phyloP scores from a whole-genome alignment of 495 filamentous ascomycete genomes.

The Neurospora sp. region DNA sequence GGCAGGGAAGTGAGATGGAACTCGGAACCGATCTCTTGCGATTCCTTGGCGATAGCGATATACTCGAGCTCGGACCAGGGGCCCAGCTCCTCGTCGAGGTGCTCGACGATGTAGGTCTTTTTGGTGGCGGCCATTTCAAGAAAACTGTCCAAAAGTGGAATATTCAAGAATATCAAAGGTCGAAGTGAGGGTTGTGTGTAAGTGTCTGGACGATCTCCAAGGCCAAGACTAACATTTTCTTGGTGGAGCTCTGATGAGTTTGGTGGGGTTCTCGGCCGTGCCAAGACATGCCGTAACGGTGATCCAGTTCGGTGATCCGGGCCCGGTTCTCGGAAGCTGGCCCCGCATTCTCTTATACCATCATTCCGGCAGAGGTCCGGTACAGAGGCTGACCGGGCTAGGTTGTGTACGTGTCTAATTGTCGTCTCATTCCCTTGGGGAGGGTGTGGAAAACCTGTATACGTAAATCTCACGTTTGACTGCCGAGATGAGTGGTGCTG shows the following conservation, averaged over 20 bases:
- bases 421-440: background rate
- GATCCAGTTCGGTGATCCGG: background rate
- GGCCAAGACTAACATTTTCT: background rate
- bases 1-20: constrained; percentile 86
- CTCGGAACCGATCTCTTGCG: constrained; percentile 49
- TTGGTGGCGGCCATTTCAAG: constrained; percentile 6
- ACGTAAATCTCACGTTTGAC: background rate
- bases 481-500: background rate
- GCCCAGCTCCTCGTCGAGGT: constrained; percentile 88
- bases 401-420: background rate
- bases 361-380: background rate
- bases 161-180: background rate
- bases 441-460: background rate
- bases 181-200: background rate
- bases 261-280: background rate
- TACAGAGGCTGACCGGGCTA: background rate
- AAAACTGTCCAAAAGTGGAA: background rate
- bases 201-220: background rate
- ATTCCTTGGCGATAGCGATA: constrained; percentile 72
- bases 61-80: constrained; percentile 91
- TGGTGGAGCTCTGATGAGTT: background rate
- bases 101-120: constrained; percentile 81
- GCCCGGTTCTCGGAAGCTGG: background rate
- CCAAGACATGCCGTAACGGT: background rate
- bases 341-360: background rate